Conservation (phyloP, 305 asterid species). For the Striga hermonthica region DNA sequence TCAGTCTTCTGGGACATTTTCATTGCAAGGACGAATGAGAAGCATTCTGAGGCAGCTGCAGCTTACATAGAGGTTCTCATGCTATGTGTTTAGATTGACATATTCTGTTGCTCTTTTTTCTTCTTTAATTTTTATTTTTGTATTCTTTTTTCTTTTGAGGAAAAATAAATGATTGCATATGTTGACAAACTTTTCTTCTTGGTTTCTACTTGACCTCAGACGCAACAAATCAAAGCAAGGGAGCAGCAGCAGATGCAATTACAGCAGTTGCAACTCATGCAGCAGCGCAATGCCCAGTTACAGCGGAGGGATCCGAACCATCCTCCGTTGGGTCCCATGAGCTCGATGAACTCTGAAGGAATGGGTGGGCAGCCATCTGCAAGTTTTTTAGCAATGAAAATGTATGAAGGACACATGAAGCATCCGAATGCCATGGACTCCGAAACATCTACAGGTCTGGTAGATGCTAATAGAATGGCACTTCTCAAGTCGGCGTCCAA, state of each 20-base stretch:
- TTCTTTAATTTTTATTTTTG: too few relatives aligned
- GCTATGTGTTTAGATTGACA: not conserved
- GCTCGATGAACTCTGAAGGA: slow-evolving; percentile 87
- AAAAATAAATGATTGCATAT: too few relatives aligned
- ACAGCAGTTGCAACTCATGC: slow-evolving; percentile 96
- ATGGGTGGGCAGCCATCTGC: slow-evolving; percentile 97
- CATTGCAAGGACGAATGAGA: slow-evolving; percentile 95
- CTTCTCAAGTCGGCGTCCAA: slow-evolving; percentile 82
- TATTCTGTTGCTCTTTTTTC: slow-evolving; percentile 1
- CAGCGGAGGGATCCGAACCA: slow-evolving; percentile 96
- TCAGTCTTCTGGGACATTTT: slow-evolving; percentile 98
- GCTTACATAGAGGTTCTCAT: slow-evolving; percentile 86
- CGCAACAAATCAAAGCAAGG: slow-evolving; percentile 89
- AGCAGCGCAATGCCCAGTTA: slow-evolving; percentile 84
- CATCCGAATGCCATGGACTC: slow-evolving; percentile 90
- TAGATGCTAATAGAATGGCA: slow-evolving; percentile 94
- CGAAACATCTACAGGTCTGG: slow-evolving; percentile 69
- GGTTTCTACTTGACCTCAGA: slow-evolving; percentile 40
- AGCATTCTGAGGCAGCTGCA: slow-evolving; percentile 98
- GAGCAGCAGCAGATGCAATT: slow-evolving; percentile 96
- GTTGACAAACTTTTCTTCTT: not conserved
- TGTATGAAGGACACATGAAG: slow-evolving; percentile 94
- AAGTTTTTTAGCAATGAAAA: slow-evolving; percentile 86
- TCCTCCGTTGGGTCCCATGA: slow-evolving; percentile 60
- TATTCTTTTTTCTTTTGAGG: too few relatives aligned